A percentile compares a stretch with the other conserved stretches of the same genome.
Conservation (phyloP, 352 stramenopile genomes). For the Pythium sukuiense region DNA sequence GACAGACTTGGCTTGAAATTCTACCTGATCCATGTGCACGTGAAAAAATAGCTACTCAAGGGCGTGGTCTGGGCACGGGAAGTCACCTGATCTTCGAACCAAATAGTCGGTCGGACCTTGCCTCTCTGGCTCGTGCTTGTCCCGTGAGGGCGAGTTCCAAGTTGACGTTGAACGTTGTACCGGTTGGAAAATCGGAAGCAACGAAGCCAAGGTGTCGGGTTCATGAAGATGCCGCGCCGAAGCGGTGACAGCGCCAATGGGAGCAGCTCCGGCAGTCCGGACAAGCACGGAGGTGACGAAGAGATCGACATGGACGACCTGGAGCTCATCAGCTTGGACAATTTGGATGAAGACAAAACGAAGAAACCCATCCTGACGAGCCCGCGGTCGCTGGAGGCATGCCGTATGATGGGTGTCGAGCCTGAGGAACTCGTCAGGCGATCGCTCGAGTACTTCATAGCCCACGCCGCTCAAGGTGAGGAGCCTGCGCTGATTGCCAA, state of each 20-base stretch:
- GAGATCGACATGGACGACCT: slow-evolving; percentile 29
- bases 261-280: not conserved
- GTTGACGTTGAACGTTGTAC: not conserved
- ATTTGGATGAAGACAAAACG: slow-evolving; percentile 56
- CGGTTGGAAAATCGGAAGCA: slow-evolving; percentile 8
- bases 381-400: slow-evolving; percentile 70
- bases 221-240: slow-evolving; percentile 17
- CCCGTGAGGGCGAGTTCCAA: not conserved
- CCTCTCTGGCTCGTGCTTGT: not conserved
- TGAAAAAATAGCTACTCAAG: not conserved
- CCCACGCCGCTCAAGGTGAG: slow-evolving; percentile 25
- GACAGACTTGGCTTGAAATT: too few species aligned
- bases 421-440: slow-evolving; percentile 60
- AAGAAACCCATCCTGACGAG: slow-evolving; percentile 54
- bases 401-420: slow-evolving; percentile 71
- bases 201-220: not conserved
- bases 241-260: not conserved
- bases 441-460: slow-evolving; percentile 60
- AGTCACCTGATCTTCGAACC: not conserved
- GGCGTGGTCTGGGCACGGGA: not conserved
- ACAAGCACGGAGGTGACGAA: slow-evolving; percentile 12
- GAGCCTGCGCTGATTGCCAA: slow-evolving; percentile 47
- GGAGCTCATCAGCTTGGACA: slow-evolving; percentile 47
- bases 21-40: too few species aligned
- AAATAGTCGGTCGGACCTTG: not conserved